Evolutionary conservation across 495 filamentous ascomycete genomes (phyloP), one percentile per base, ranked within the genome.

Genomic region (Hypoxylon fuscum): DNA sequence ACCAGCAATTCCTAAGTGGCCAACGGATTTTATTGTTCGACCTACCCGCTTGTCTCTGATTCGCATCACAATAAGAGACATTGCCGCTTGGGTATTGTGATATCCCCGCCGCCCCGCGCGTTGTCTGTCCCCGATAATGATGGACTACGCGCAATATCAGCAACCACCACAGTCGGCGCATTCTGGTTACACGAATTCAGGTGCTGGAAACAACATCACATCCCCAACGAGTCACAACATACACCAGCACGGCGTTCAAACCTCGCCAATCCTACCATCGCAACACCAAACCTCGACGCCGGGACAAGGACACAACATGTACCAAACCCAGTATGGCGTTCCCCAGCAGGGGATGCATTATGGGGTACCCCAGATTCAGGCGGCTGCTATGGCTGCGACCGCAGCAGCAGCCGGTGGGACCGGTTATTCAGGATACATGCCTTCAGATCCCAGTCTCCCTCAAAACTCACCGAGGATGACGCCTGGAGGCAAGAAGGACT

Each of bases 81-180:
- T 45, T 32, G 41, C 55, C 42, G 41, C 55, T 56, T 57, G 53
- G 55, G 60, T 68, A 62, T 66, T 62, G 62, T 66, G 62, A 56
- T 68, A 61, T 67, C 59, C 57, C 64, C 60, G 63, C 61, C 69
- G 61, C 62, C 62, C 64, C 63, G 66, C 64, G 68, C 68, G 62
- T 45, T 63, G 44, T 27, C 56, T 43, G 64, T 64, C 66, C 68
- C 73, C 71, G 74, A 84, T 73, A 72, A 85, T 87, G 81, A 88
- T 87, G 83, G 86, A 88, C 74, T 88, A 88, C 85, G 83, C 85
- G 68, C 82, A 83, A 83, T 87, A 88, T 69, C 84, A 83, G 68
- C 79, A 83, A 76, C 83, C 84, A 72, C 78, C 78, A 70, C 81
- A 80, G 68, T 76, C 74, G 72, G 74, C 82, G 52, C 85, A 88